These are phyloP conservation scores for Cyberlindnera saturnus DNA, from an alignment of 805 yeast genomes.

Conservation along the genomic window DNA sequence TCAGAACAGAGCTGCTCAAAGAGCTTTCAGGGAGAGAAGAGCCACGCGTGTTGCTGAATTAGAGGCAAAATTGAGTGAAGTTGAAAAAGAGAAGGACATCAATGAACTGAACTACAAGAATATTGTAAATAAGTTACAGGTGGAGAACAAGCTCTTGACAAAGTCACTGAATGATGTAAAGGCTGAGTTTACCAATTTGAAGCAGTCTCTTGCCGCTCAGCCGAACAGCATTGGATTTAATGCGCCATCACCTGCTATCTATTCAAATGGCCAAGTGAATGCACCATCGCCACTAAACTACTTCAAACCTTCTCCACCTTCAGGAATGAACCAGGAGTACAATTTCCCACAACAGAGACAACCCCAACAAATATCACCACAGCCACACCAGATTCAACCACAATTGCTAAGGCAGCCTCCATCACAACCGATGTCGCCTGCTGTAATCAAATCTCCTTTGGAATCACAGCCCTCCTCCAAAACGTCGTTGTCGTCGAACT, in stretches of 20 bases:
- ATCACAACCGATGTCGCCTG: neutral
- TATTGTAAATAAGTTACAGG: slow-evolving; percentile 17
- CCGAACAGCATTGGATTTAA: slow-evolving; percentile 12
- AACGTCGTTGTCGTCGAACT: slow-evolving; percentile 15
- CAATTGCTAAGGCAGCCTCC: slow-evolving; percentile 4
- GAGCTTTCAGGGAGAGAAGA: slow-evolving; percentile 84
- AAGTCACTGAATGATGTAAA: slow-evolving; percentile 26
- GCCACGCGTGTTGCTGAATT: slow-evolving; percentile 78
- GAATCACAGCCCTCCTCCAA: slow-evolving; percentile 11
- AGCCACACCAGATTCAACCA: neutral
- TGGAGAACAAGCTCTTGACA: slow-evolving; percentile 30
- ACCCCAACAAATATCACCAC: neutral
- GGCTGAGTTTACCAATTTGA: slow-evolving; percentile 19
- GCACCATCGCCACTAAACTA: slow-evolving; percentile 31
- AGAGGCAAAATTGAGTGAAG: slow-evolving; percentile 59
- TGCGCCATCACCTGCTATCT: slow-evolving; percentile 20
- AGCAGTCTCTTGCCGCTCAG: slow-evolving; percentile 8
- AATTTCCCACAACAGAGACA: slow-evolving; percentile 4
- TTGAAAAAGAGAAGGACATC: slow-evolving; percentile 59
- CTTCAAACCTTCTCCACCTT: slow-evolving; percentile 41
- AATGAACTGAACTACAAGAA: slow-evolving; percentile 35
- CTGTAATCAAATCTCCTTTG: slow-evolving; percentile 31
- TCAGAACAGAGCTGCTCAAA: slow-evolving; percentile 89
- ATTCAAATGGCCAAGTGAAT: slow-evolving; percentile 19
- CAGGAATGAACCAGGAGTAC: slow-evolving; percentile 5